Conservation (phyloP, 176 grass and related monocot genomes). For the Musa beccarii region DNA sequence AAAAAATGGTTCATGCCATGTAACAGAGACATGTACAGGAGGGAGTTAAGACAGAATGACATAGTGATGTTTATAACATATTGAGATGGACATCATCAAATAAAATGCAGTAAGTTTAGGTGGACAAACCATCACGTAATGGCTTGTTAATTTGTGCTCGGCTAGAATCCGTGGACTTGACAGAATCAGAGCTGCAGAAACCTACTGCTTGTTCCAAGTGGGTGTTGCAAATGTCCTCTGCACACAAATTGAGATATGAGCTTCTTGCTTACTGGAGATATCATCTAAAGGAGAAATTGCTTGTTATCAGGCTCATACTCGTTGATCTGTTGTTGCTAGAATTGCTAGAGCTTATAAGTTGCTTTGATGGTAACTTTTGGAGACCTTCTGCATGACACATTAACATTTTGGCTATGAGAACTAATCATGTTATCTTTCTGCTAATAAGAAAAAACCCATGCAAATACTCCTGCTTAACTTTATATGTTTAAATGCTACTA, state of each 20-base stretch:
- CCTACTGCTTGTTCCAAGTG: not conserved
- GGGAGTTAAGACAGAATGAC: not conserved
- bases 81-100: not conserved
- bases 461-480: not conserved
- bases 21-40: not conserved
- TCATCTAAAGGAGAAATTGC: not conserved
- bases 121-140: constrained; percentile 11
- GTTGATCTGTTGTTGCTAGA: constrained; percentile 2
- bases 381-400: not conserved
- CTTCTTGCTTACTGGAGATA: not conserved
- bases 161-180: not conserved
- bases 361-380: not conserved
- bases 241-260: not conserved
- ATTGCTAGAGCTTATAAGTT: not conserved
- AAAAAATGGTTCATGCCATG: not conserved
- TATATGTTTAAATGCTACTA: not conserved
- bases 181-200: not conserved
- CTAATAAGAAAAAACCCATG: not conserved
- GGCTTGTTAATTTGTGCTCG: not conserved
- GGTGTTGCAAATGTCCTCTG: not conserved
- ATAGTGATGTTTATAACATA: not conserved
- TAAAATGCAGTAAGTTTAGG: not conserved
- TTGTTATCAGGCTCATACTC: not conserved
- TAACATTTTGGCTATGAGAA: not conserved
- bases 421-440: no score